Conservation (phyloP, 441 rosid species). For the Bruguiera hainesii region DNA sequence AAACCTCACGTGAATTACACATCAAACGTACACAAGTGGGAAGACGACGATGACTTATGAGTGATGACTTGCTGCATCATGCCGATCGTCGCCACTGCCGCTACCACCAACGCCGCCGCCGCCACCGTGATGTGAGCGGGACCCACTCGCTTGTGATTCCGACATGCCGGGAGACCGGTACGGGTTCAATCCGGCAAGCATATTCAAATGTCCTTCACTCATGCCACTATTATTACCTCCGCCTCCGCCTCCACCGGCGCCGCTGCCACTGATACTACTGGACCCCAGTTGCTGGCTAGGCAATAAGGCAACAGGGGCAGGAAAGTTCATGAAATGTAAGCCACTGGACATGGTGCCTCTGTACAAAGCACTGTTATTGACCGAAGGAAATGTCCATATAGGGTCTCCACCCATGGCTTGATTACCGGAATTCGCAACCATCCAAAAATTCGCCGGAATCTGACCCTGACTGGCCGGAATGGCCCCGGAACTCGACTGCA, state of each 20-base stretch:
- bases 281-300: conserved; percentile 60
- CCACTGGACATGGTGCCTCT: conserved; percentile 55
- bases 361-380: conserved; percentile 44
- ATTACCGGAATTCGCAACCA: conserved; percentile 49
- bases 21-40: conserved; percentile 46
- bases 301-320: conserved; percentile 57
- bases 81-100: conserved; percentile 38
- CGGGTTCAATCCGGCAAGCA: conserved; percentile 52
- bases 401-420: conserved; percentile 66
- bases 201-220: conserved; percentile 52
- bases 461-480: conserved; percentile 47
- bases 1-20: conserved; percentile 72
- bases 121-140: conserved; percentile 41
- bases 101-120: conserved; percentile 25
- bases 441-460: conserved; percentile 65
- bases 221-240: conserved; percentile 23
- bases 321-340: conserved; percentile 75
- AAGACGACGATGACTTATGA: conserved; percentile 29
- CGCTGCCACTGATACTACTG: conserved; percentile 11
- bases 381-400: conserved; percentile 60
- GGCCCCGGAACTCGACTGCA: conserved; percentile 47
- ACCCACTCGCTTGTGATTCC: conserved; percentile 59
- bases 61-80: conserved; percentile 54
- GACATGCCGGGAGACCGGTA: conserved; percentile 36
- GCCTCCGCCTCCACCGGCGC: conserved; percentile 13